These are phyloP conservation scores for Phytopythium montanum DNA, from an alignment of 352 stramenopile species.

Conservation along the genomic window DNA sequence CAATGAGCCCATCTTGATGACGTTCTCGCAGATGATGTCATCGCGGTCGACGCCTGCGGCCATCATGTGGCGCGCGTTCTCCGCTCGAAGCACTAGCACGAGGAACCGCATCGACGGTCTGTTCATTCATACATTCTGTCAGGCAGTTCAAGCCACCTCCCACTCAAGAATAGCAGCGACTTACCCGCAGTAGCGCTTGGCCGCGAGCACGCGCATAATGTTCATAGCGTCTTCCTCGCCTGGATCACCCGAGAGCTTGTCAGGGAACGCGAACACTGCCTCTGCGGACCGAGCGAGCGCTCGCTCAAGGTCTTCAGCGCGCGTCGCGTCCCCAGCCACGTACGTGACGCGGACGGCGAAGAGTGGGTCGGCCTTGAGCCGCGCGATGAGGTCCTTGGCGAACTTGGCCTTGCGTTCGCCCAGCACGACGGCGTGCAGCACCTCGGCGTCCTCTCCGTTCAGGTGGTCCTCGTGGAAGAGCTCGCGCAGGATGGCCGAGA, in stretches of 20 bases:
- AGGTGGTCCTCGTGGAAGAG: conserved; percentile 88
- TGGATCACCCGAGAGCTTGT: conserved; percentile 73
- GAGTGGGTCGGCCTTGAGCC: conserved; percentile 72
- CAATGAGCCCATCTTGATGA: conserved; percentile 87
- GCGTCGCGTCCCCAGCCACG: conserved; percentile 68
- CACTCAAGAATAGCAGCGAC: background rate
- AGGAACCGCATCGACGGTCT: conserved; percentile 62
- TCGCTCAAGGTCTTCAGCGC: conserved; percentile 69
- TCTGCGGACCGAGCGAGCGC: conserved; percentile 47
- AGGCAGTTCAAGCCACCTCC: no score
- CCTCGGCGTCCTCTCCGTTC: conserved; percentile 33
- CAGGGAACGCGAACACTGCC: conserved; percentile 81
- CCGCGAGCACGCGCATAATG: conserved; percentile 78
- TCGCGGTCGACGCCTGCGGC: conserved; percentile 70
- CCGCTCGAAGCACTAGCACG: conserved; percentile 72
- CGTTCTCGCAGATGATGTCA: conserved; percentile 85
- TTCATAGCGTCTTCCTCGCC: conserved; percentile 78
- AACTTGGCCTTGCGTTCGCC: conserved; percentile 70
- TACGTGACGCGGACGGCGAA: conserved; percentile 82
- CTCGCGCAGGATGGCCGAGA: conserved; percentile 78
- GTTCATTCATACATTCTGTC: background rate
- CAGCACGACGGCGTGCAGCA: conserved; percentile 66
- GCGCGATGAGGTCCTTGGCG: conserved; percentile 60
- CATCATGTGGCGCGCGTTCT: conserved; percentile 77
- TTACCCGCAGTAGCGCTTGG: conserved; percentile 70